Conservation (phyloP, 2,329 filamentous ascomycete genomes). For the Colletotrichum sojae region DNA sequence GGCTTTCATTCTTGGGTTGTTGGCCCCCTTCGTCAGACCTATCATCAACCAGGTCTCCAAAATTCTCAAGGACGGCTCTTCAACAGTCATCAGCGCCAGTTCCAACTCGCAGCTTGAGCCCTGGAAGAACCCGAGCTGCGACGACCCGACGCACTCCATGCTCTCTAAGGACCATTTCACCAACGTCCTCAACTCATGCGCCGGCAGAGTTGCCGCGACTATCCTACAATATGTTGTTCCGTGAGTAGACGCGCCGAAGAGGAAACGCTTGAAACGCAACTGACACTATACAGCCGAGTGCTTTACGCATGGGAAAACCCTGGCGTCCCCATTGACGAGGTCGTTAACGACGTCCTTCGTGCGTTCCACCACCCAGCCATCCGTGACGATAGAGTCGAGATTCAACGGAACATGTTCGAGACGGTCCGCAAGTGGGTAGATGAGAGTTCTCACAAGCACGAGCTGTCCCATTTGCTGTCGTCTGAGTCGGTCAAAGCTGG, state of each 20-base stretch:
- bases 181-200: conserved; percentile 82
- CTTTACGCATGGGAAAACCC: conserved; percentile 95
- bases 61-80: conserved; percentile 87
- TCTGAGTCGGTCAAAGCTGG: conserved; percentile 87
- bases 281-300: conserved; percentile 69
- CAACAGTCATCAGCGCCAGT: conserved; percentile 76
- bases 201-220: conserved; percentile 79
- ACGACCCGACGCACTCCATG: conserved; percentile 86
- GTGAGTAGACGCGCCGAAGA: conserved; percentile 57
- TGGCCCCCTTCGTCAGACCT: conserved; percentile 92
- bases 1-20: conserved; percentile 89
- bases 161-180: conserved; percentile 89
- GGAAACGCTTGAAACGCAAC: conserved; percentile 9
- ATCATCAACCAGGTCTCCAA: conserved; percentile 91
- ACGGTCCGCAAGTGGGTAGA: conserved; percentile 87
- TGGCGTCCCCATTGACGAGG: conserved; percentile 84
- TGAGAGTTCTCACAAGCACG: conserved; percentile 74
- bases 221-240: conserved; percentile 91
- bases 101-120: conserved; percentile 83
- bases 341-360: conserved; percentile 83
- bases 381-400: conserved; percentile 81
- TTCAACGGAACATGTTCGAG: conserved; percentile 90
- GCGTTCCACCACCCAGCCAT: conserved; percentile 93
- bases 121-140: conserved; percentile 82
- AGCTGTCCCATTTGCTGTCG: conserved; percentile 81